Percentiles rank a stretch among this genome's conserved stretches.
These are phyloP conservation scores for Claviceps pazoutovae DNA, from an alignment of 2,329 filamentous ascomycete species.

Conservation along the genomic window DNA sequence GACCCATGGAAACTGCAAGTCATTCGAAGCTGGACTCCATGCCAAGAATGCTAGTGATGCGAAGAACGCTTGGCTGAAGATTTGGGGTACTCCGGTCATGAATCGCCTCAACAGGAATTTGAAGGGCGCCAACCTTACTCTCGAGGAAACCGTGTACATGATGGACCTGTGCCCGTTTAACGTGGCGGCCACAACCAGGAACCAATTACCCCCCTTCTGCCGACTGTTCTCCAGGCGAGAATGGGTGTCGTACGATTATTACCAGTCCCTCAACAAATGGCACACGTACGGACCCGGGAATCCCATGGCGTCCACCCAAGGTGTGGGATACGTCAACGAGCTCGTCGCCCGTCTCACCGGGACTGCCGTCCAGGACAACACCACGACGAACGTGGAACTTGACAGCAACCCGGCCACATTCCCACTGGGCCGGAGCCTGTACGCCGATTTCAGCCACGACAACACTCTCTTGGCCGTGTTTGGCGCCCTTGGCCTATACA, in stretches of 20 bases:
- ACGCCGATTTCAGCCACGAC: slow-evolving; percentile 87
- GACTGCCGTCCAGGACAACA: slow-evolving; percentile 54
- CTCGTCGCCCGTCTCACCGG: slow-evolving; percentile 67
- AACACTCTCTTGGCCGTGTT: slow-evolving; percentile 72
- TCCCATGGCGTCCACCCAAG: slow-evolving; percentile 67
- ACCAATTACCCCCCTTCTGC: slow-evolving; percentile 55
- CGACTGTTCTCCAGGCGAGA: slow-evolving; percentile 56
- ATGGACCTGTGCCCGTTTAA: slow-evolving; percentile 88
- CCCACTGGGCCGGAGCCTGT: slow-evolving; percentile 53
- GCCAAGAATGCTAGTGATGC: slow-evolving; percentile 33
- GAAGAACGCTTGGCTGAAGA: slow-evolving; percentile 42
- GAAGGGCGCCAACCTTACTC: slow-evolving; percentile 49
- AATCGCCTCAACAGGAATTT: slow-evolving; percentile 55
- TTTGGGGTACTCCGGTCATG: slow-evolving; percentile 56
- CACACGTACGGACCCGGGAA: slow-evolving; percentile 71
- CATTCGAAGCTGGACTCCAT: slow-evolving; percentile 49
- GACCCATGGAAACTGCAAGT: slow-evolving; percentile 55
- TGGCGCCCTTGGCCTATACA: slow-evolving; percentile 66
- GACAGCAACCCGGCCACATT: slow-evolving; percentile 56
- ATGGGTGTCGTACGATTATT: slow-evolving; percentile 72
- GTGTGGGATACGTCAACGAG: slow-evolving; percentile 79
- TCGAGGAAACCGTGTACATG: slow-evolving; percentile 49
- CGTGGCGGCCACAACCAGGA: slow-evolving; percentile 49
- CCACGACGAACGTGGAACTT: slow-evolving; percentile 64
- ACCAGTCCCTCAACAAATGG: slow-evolving; percentile 66